Conservation (phyloP, 768 basidiomycete species). For the Saitozyma podzolica region DNA sequence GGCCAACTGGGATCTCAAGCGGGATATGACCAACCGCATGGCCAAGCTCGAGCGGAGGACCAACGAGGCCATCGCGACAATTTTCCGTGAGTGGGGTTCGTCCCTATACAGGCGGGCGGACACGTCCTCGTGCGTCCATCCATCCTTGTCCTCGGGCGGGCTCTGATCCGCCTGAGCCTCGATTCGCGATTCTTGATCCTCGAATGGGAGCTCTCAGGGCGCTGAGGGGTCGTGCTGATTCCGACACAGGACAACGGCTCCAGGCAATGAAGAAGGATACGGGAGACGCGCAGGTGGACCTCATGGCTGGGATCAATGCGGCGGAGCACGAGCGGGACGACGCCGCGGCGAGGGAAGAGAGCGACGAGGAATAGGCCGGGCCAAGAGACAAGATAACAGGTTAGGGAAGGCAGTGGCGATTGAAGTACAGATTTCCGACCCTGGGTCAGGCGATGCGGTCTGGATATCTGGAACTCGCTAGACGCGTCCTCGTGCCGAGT, state of each 20-base stretch:
- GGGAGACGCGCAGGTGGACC: slow-evolving; percentile 36
- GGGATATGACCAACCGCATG: slow-evolving; percentile 68
- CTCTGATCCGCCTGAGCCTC: too few relatives aligned
- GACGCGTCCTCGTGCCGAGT: too few relatives aligned
- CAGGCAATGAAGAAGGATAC: slow-evolving; percentile 43
- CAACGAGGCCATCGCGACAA: slow-evolving; percentile 84
- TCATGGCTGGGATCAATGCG: slow-evolving; percentile 47
- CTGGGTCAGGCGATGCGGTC: not conserved
- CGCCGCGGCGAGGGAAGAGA: slow-evolving; percentile 16
- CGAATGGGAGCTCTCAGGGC: not conserved
- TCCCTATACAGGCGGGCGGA: not conserved
- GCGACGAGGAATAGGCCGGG: slow-evolving; percentile 30
- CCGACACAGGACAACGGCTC: slow-evolving; percentile 43
- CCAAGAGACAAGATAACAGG: not conserved
- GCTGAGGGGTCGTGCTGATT: not conserved
- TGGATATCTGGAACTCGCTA: not conserved
- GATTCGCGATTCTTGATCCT: not conserved
- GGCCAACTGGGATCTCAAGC: slow-evolving; percentile 77
- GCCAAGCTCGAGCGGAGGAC: slow-evolving; percentile 86
- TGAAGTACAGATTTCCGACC: not conserved
- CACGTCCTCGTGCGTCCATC: too few relatives aligned
- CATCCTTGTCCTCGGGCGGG: too few relatives aligned
- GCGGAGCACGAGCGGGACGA: slow-evolving; percentile 41
- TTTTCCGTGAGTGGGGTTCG: slow-evolving; percentile 71
- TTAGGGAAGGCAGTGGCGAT: not conserved